Percentiles rank a stretch among this genome's conserved stretches.
Conservation (phyloP, 2,329 filamentous ascomycete species). For the Nothophoma quercina region DNA sequence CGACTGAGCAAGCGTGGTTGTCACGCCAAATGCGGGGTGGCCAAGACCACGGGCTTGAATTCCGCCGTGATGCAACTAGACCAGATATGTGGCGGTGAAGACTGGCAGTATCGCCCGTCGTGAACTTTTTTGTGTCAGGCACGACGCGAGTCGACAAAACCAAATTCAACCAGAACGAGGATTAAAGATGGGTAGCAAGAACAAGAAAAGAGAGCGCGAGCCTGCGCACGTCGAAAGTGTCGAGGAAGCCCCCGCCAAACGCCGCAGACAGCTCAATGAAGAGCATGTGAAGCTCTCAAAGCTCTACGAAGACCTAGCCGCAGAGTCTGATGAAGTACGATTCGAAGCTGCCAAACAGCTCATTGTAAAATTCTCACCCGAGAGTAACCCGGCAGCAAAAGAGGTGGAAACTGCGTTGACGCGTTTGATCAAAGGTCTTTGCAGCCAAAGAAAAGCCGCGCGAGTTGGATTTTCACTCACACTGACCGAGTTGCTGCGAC, state of each 20-base stretch:
- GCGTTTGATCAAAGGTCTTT: constrained; percentile 81
- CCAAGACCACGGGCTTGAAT: constrained; percentile 5
- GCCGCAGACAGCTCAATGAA: constrained; percentile 48
- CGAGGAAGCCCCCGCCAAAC: constrained; percentile 38
- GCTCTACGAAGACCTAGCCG: constrained; percentile 57
- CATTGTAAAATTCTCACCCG: constrained; percentile 51
- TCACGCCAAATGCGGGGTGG: constrained; percentile 16
- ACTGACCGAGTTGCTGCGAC: constrained; percentile 78
- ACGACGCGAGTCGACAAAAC: not conserved
- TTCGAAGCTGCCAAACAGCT: constrained; percentile 56
- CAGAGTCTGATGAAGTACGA: constrained; percentile 54
- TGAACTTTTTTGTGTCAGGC: constrained; percentile 12
- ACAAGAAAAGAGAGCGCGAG: constrained; percentile 40
- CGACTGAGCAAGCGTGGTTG: constrained; percentile 14
- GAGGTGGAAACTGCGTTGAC: constrained; percentile 51
- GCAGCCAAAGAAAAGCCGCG: constrained; percentile 88
- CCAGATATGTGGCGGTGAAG: not conserved
- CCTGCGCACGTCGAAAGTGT: constrained; percentile 21
- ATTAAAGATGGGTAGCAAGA: constrained; percentile 35
- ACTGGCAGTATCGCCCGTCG: constrained; percentile 12
- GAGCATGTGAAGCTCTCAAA: constrained; percentile 53
- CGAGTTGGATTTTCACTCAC: constrained; percentile 89
- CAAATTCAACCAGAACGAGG: not conserved
- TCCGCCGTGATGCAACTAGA: constrained; percentile 1
- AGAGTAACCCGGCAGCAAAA: constrained; percentile 47